These are phyloP conservation scores for Strigomonas culicis DNA, from an alignment of 208 protist species.

Conservation along the genomic window DNA sequence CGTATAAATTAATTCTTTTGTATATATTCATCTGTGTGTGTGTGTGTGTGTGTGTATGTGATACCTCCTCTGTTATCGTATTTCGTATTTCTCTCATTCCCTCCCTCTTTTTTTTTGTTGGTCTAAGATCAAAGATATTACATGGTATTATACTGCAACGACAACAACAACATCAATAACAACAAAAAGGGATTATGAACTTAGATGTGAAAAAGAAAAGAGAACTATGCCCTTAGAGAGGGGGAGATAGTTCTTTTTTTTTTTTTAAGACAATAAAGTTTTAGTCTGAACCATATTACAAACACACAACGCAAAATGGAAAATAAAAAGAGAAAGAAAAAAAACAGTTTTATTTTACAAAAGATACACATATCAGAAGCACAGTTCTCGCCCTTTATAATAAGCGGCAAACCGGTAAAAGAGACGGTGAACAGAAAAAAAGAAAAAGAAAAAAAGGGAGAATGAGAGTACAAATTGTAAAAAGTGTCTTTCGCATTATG, in stretches of 20 bases:
- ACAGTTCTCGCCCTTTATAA: background rate
- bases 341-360: background rate
- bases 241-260: slow-evolving; percentile 21
- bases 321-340: slow-evolving; percentile 16
- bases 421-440: slow-evolving; percentile 4
- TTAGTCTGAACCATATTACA: slow-evolving; percentile 1
- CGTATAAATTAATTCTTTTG: no score
- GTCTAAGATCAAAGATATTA: no score
- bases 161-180: no score
- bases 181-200: slow-evolving; percentile 2
- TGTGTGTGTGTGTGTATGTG: no score
- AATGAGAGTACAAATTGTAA: slow-evolving; percentile 1
- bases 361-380: slow-evolving; percentile 1
- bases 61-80: no score
- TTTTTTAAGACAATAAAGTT: slow-evolving; percentile 9
- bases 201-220: background rate
- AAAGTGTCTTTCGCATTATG: slow-evolving; percentile 2
- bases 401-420: background rate
- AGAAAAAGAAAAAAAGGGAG: slow-evolving; percentile 11
- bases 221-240: background rate
- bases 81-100: no score
- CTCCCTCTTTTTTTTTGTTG: no score
- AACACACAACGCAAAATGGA: slow-evolving; percentile 7
- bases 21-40: no score
- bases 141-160: no score